These are phyloP conservation scores for Solanum lycopersicoides DNA, from an alignment of 257 asterid species.

Conservation along the genomic window DNA sequence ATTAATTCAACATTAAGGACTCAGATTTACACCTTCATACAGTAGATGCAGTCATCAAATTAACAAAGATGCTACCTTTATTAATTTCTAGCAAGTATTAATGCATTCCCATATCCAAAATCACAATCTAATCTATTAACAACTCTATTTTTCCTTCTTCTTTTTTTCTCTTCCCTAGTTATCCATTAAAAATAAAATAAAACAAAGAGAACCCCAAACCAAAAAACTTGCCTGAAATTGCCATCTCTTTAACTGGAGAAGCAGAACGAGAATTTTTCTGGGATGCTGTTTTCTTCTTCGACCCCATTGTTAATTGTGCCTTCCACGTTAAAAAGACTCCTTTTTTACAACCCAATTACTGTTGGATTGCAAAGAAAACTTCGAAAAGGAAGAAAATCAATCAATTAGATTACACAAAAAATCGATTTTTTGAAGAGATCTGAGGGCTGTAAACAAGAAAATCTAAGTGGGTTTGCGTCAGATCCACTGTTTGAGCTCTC, in stretches of 20 bases:
- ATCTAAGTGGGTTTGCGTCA: not conserved
- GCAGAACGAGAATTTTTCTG: not conserved
- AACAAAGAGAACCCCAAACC: not conserved
- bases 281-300: conserved; percentile 6
- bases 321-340: not conserved
- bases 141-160: not conserved
- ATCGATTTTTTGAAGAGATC: conserved; percentile 13
- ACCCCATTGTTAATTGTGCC: conserved; percentile 4
- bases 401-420: not conserved
- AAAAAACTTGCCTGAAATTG: conserved; percentile 20
- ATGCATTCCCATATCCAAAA: not conserved
- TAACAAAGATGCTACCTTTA: not conserved
- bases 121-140: not conserved
- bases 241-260: conserved; percentile 9
- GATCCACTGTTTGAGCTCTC: conserved; percentile 4
- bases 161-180: not conserved
- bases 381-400: not conserved
- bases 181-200: not conserved
- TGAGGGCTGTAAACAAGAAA: not conserved
- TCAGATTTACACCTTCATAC: not conserved
- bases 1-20: not conserved
- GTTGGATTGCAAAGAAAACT: conserved; percentile 4
- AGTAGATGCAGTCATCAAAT: not conserved
- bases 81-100: not conserved
- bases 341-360: not conserved